Evolutionary conservation across 2,329 filamentous ascomycete species (phyloP), one percentile per base, ranked within the genome.

Genomic region (Diatrype stigma): DNA sequence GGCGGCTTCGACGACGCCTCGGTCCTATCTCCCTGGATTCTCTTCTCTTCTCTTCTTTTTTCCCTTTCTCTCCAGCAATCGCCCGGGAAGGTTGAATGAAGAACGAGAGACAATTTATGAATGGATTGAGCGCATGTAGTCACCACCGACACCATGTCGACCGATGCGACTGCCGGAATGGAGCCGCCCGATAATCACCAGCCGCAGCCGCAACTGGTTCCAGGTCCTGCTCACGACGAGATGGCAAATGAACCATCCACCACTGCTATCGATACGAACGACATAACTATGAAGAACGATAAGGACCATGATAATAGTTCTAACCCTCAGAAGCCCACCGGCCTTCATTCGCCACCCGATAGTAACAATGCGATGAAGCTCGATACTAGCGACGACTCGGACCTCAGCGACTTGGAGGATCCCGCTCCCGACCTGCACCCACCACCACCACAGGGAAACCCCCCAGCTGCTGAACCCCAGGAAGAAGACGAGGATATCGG

Each of bases 401-500:
- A 87, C 65, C 72, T 87, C 30, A 86, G 82, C 70, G 84, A 86
- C 49, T 73, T 86, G 48, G 83, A 86, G 55, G 70, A 80, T 56
- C 73, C 72, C 42, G 69, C 74, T 49, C 60, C 67, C 47, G 63
- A 67, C 4, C 56, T 60, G 8, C 61, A 62, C 26, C 48, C 62
- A 38, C 56, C 51, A 52, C 48, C 45, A 22, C 56, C 51, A 52
- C 48, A 44, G 21, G 50, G 51, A 26, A 48, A 45, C 34, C 40
- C 35, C 45, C 50, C 48, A 16, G 48, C 42, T 44, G 49, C 50
- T 19, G 32, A 32, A 32, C 52, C 30, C 37, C 22, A 78, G 50
- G 80, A 81, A 42, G 85, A 89, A 21, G 60, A 67, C 42, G 63
- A 82, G 45, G 86, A 90, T 60, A 85, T 89, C 60, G 88, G 87